A percentile compares a stretch with the other conserved stretches of the same genome.
Conservation (phyloP, 371 early-diverging fungal species). For the Mucor indicus region DNA sequence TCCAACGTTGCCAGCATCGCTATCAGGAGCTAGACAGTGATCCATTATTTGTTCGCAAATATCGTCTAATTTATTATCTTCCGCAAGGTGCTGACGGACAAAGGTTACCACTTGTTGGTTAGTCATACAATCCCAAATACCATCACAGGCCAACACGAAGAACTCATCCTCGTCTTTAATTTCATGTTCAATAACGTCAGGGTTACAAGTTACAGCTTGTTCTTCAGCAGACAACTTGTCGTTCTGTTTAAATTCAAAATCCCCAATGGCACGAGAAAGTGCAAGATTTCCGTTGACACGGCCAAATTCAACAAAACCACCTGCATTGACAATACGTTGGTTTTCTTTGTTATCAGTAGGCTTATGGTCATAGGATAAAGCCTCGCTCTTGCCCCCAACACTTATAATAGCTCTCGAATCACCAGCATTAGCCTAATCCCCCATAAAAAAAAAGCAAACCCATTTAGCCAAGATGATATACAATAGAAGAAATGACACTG, state of each 20-base stretch:
- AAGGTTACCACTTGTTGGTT: slow-evolving; percentile 87
- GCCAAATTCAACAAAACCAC: slow-evolving; percentile 96
- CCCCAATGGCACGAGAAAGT: slow-evolving; percentile 96
- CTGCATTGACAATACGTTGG: slow-evolving; percentile 82
- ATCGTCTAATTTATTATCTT: slow-evolving; percentile 51
- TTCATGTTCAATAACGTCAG: slow-evolving; percentile 71
- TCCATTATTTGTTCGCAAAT: slow-evolving; percentile 91
- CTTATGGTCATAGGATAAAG: slow-evolving; percentile 92
- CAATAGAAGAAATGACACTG: neutral
- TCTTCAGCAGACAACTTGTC: slow-evolving; percentile 69
- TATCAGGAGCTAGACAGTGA: slow-evolving; percentile 83
- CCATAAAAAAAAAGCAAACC: neutral
- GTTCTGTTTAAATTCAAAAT: slow-evolving; percentile 95
- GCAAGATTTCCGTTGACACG: slow-evolving; percentile 97
- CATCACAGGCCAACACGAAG: slow-evolving; percentile 95
- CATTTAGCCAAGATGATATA: too few relatives aligned
- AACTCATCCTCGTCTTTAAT: slow-evolving; percentile 83
- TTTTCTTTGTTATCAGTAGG: slow-evolving; percentile 81
- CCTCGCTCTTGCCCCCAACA: slow-evolving; percentile 67
- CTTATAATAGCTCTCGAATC: slow-evolving; percentile 91
- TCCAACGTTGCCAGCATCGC: slow-evolving; percentile 86
- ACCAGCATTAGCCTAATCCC: slow-evolving; percentile 83
- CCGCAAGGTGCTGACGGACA: slow-evolving; percentile 64
- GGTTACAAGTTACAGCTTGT: slow-evolving; percentile 91
- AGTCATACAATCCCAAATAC: slow-evolving; percentile 97